These are phyloP conservation scores for Aegilops longissima DNA, from an alignment of 176 grass and related monocot species.

Conservation along the genomic window DNA sequence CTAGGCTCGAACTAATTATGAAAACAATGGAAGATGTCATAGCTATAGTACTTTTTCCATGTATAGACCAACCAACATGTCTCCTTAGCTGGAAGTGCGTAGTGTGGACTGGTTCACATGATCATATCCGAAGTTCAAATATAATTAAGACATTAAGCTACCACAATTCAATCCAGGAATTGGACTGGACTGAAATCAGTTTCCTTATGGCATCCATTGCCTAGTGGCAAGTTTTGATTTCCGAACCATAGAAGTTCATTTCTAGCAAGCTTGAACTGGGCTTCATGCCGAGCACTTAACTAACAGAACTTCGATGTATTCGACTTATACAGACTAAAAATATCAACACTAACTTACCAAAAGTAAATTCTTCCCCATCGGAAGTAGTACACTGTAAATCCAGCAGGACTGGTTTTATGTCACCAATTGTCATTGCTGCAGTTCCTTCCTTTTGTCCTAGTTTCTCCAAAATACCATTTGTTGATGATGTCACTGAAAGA, in stretches of 20 bases:
- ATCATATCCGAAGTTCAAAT: not conserved
- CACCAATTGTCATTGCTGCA: constrained; percentile 72
- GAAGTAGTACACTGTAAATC: constrained; percentile 57
- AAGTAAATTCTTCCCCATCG: constrained; percentile 39
- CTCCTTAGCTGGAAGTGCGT: not conserved
- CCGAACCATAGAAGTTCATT: not conserved
- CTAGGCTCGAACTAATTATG: not conserved
- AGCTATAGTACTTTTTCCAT: constrained; percentile 2
- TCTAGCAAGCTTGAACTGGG: not conserved
- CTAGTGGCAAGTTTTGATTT: not conserved
- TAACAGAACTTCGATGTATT: not conserved
- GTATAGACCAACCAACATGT: not conserved
- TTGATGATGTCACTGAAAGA: constrained; percentile 66
- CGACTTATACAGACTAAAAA: constrained; percentile 4
- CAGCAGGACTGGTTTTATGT: constrained; percentile 61
- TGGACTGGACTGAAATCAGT: not conserved
- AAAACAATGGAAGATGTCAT: not conserved
- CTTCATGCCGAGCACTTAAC: not conserved
- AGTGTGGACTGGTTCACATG: not conserved
- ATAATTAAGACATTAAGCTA: constrained; percentile 20
- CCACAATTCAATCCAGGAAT: not conserved
- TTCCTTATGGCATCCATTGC: not conserved
- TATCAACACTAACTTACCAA: constrained; percentile 52
- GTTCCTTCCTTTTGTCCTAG: constrained; percentile 72
- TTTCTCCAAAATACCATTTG: constrained; percentile 67